A percentile compares a stretch with the other conserved stretches of the same genome.
phyloP scores from a whole-genome alignment of 2,329 filamentous ascomycete genomes.

The Leptographium lundbergii region DNA sequence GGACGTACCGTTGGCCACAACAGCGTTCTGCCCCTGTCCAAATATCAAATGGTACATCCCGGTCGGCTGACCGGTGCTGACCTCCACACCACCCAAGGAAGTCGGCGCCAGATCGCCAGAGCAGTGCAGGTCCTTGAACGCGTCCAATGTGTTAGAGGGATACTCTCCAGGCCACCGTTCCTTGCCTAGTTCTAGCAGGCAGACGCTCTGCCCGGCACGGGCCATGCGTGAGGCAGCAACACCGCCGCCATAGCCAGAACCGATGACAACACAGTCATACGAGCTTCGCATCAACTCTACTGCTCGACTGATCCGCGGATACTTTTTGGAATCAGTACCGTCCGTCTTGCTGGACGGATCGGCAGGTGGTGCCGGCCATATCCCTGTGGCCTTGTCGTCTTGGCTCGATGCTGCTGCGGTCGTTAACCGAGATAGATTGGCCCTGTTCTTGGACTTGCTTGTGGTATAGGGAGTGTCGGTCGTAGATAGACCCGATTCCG shows the following conservation, averaged over 20 bases:
- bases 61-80: slow-evolving; percentile 39
- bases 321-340: slow-evolving; percentile 16
- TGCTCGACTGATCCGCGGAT: slow-evolving; percentile 42
- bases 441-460: background rate
- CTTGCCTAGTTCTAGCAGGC: slow-evolving; percentile 49
- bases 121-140: slow-evolving; percentile 39
- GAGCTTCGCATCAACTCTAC: slow-evolving; percentile 41
- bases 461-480: background rate
- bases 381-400: background rate
- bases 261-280: slow-evolving; percentile 56
- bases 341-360: slow-evolving; percentile 13
- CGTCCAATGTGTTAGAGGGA: slow-evolving; percentile 33
- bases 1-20: slow-evolving; percentile 37
- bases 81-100: slow-evolving; percentile 25
- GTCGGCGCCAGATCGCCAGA: slow-evolving; percentile 37
- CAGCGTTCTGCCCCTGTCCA: slow-evolving; percentile 50
- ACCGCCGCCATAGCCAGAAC: slow-evolving; percentile 56
- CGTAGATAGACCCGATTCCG: background rate
- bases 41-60: slow-evolving; percentile 52
- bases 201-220: slow-evolving; percentile 46
- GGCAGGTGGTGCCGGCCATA: background rate
- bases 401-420: background rate
- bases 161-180: slow-evolving; percentile 58
- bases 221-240: slow-evolving; percentile 55
- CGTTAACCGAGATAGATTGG: background rate